Evolutionary conservation across 257 asterid species (phyloP).

Genomic region (Lantana camara): DNA sequence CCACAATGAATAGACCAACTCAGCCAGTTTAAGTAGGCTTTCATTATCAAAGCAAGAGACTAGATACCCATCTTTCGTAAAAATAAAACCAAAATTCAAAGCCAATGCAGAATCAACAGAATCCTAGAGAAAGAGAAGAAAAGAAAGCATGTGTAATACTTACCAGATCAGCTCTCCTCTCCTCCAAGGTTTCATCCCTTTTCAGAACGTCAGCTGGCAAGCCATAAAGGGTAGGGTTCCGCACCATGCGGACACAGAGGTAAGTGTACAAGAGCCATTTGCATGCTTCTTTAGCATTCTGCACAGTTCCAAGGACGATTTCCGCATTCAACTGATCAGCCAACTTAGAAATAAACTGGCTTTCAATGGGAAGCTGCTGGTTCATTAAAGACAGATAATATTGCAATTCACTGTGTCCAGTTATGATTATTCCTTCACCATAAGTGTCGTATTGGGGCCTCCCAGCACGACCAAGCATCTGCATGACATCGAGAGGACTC

Average conservation of each 20-base stretch:
- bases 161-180: conserved; percentile 67
- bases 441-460: conserved; percentile 63
- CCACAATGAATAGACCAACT: too few relatives aligned
- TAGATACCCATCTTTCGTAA: too few relatives aligned
- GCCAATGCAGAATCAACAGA: conserved; percentile 2
- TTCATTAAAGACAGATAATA: conserved; percentile 61
- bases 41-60: too few relatives aligned
- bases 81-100: background rate
- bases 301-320: conserved; percentile 67
- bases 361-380: conserved; percentile 70
- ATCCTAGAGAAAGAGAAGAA: background rate
- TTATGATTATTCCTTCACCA: conserved; percentile 65
- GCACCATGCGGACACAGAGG: conserved; percentile 57
- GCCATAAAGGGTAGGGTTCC: conserved; percentile 64
- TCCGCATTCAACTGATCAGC: conserved; percentile 73
- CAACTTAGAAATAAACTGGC: conserved; percentile 60
- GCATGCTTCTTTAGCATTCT: conserved; percentile 68
- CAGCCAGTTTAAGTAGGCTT: too few relatives aligned
- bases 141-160: conserved; percentile 10
- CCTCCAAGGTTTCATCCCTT: conserved; percentile 49
- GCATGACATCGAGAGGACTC: conserved; percentile 71
- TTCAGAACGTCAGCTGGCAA: conserved; percentile 46
- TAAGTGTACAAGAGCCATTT: conserved; percentile 62
- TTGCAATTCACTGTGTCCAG: conserved; percentile 62
- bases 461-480: conserved; percentile 79